Percentiles rank a stretch among this genome's conserved stretches.
phyloP scores from a whole-genome alignment of 2,329 filamentous ascomycete species.

The Phaeosphaeriaceae sp. region DNA sequence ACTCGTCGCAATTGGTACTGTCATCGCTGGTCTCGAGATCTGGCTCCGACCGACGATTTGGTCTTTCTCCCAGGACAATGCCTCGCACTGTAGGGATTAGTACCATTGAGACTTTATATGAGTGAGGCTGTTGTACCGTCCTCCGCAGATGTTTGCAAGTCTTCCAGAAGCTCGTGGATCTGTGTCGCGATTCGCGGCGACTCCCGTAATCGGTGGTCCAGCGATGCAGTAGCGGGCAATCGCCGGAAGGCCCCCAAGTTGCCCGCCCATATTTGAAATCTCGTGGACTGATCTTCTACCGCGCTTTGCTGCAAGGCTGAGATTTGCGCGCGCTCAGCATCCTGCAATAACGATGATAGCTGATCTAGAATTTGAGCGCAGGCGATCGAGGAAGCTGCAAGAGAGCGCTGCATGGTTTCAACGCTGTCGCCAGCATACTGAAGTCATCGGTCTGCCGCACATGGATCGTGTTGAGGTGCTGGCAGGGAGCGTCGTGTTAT shows the following conservation, averaged over 20 bases:
- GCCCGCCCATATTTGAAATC: conserved; percentile 38
- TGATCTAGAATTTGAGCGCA: conserved; percentile 8
- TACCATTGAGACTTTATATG: no score
- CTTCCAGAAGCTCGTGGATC: conserved; percentile 29
- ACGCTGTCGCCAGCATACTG: neutral
- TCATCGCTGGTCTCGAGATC: neutral
- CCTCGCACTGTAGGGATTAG: conserved; percentile 7
- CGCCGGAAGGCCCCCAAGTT: conserved; percentile 38
- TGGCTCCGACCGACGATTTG: conserved; percentile 10
- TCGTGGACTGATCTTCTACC: conserved; percentile 16
- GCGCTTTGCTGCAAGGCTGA: conserved; percentile 7
- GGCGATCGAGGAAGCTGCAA: conserved; percentile 7
- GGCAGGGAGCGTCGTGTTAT: neutral
- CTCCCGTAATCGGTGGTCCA: conserved; percentile 31
- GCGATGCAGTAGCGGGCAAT: conserved; percentile 18
- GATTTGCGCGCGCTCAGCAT: neutral
- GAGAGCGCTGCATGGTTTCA: conserved; percentile 8
- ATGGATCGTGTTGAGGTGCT: neutral
- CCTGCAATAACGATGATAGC: conserved; percentile 1
- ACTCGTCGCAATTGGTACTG: neutral
- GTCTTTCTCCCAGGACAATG: conserved; percentile 15
- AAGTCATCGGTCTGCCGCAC: neutral
- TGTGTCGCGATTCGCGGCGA: conserved; percentile 24
- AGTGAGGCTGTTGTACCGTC: conserved; percentile 5
- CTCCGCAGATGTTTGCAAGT: conserved; percentile 16